A percentile compares a stretch with the other conserved stretches of the same genome.
Conservation (phyloP, 306 rosid genomes). For the Quercus dentata region DNA sequence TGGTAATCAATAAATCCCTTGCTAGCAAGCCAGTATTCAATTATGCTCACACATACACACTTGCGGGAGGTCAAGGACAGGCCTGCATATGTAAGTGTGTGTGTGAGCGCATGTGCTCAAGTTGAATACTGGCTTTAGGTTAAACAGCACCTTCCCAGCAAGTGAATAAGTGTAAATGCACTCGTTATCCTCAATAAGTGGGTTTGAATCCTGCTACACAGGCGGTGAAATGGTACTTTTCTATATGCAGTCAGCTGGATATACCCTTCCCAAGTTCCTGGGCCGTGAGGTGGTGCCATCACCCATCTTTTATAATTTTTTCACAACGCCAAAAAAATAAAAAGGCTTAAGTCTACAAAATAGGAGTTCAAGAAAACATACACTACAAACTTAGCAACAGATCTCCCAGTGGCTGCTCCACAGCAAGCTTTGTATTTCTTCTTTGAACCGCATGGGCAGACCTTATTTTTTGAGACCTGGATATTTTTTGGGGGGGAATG, state of each 20-base stretch:
- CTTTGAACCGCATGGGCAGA: conserved; percentile 77
- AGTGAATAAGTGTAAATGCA: no score
- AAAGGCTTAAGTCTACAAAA: not conserved
- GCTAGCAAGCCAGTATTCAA: not conserved
- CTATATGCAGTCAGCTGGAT: no score
- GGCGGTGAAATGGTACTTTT: no score
- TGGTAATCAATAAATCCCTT: not conserved
- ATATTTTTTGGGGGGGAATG: not conserved
- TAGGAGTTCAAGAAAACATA: conserved; percentile 36
- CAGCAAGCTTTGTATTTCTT: conserved; percentile 83
- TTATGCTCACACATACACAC: not conserved
- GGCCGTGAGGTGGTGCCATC: no score
- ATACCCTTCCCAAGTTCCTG: no score
- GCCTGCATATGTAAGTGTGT: not conserved
- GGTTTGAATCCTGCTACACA: no score
- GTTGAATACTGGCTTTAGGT: no score
- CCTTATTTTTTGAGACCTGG: conserved; percentile 58
- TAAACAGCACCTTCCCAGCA: no score
- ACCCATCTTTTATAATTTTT: no score
- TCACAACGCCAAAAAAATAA: not conserved
- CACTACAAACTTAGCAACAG: conserved; percentile 47
- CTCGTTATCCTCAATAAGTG: no score
- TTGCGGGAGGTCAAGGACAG: not conserved
- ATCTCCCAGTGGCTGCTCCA: conserved; percentile 51
- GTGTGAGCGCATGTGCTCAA: not conserved